Base-by-base conservation (phyloP, 2,329 filamentous ascomycete genomes). In the Drechslerella stenobrocha region DNA sequence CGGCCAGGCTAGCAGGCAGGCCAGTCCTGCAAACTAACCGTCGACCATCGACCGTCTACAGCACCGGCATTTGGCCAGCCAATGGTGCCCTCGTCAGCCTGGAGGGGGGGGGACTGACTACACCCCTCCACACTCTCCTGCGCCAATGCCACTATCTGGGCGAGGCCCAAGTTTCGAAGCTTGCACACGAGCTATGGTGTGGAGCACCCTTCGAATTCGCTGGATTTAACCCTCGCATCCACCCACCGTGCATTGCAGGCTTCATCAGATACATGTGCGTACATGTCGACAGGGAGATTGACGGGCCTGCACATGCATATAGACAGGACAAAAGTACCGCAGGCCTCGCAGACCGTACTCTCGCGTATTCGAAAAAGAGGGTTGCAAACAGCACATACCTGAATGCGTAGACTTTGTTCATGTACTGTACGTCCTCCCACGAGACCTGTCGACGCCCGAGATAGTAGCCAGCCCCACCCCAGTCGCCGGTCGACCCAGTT, bases 321-420 rank as follows among this genome's bases (percentile, higher is more conserved):
- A n/a, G n/a, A n/a, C n/a, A n/a, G n/a, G n/a, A n/a, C n/a, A n/a
- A n/a, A n/a, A n/a, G 28, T 30, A 30, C 28, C 28, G 28, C 37
- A 13, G 8, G 37, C 15, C 18, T n/a, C 15, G 8, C 18, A n/a
- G 37, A 18, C 22, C 44, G 44, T 26, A 26, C 44, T 47, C n/a
- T n/a, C n/a, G n/a, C n/a, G n/a, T n/a, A n/a, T n/a, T n/a, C n/a
- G n/a, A n/a, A n/a, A n/a, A n/a, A n/a, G n/a, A 67, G 60, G 35
- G 55, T 60, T 60, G 55, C 32, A 56, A 45, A 67, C 63, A 55
- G 60, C 63, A 67, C 63, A 42, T 55, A 67, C 55, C 58, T 52
- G 37, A 45, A 60, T 15, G 22, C 44, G 30, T 44, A 45, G 6
- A 23, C 6, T 30, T 11, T 13, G 11, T 13, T 45, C 24, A 26